phyloP scores from a whole-genome alignment of 2,329 filamentous ascomycete species.

The Lachnellula hyalina region DNA sequence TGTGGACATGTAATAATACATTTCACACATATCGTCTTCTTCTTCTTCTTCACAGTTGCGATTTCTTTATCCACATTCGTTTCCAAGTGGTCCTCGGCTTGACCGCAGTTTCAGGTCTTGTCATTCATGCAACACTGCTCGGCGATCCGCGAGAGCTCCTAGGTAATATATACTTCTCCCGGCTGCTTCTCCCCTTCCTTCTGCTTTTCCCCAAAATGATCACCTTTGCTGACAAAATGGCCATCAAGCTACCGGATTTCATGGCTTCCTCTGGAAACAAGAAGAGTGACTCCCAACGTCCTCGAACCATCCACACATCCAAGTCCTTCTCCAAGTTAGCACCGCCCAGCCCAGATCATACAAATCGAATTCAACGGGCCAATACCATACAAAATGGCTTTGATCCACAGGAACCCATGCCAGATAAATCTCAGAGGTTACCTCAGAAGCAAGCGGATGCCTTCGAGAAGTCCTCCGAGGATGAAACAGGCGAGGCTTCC shows the following conservation, averaged over 20 bases:
- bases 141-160: slow-evolving; percentile 10
- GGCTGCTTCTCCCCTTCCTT: not conserved
- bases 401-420: slow-evolving; percentile 11
- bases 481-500: slow-evolving; percentile 16
- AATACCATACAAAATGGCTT: slow-evolving; percentile 30
- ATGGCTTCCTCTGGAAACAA: slow-evolving; percentile 26
- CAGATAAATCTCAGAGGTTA: slow-evolving; percentile 17
- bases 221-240: slow-evolving; percentile 27
- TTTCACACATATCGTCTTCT: slow-evolving; percentile 9
- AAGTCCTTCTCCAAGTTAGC: slow-evolving; percentile 36
- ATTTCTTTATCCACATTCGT: slow-evolving; percentile 20
- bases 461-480: slow-evolving; percentile 38
- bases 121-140: slow-evolving; percentile 27
- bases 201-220: slow-evolving; percentile 12
- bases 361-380: slow-evolving; percentile 23
- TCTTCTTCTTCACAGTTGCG: slow-evolving; percentile 10
- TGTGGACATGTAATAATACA: slow-evolving; percentile 21
- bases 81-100: slow-evolving; percentile 22
- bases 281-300: slow-evolving; percentile 25
- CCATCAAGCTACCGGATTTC: slow-evolving; percentile 28
- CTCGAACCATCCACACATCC: slow-evolving; percentile 32
- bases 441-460: slow-evolving; percentile 20
- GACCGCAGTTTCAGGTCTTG: slow-evolving; percentile 27
- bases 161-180: slow-evolving; percentile 14
- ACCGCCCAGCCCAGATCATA: slow-evolving; percentile 16